Percentiles rank a stretch among this genome's conserved stretches.
These are phyloP conservation scores for Umbelopsis isabellina DNA, from an alignment of 192 early-diverging fungal genomes.

Conservation along the genomic window DNA sequence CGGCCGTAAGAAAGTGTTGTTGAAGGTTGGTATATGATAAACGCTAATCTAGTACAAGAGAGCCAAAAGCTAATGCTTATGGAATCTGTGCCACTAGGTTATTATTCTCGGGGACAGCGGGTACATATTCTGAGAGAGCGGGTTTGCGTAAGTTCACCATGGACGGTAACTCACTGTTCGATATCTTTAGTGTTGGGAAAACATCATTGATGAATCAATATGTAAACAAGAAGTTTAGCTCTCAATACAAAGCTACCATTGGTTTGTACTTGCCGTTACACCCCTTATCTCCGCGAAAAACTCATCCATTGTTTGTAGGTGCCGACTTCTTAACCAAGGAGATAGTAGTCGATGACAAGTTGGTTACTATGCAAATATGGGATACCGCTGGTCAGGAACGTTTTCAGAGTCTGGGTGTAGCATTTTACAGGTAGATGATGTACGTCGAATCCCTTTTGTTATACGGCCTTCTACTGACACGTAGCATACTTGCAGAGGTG, in stretches of 20 bases:
- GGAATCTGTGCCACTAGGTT: constrained; percentile 49
- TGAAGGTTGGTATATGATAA: constrained; percentile 45
- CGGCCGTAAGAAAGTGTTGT: constrained; percentile 50
- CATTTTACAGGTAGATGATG: constrained; percentile 71
- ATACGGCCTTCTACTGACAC: background rate
- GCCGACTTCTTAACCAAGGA: constrained; percentile 99
- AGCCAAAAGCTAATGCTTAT: background rate
- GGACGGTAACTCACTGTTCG: background rate
- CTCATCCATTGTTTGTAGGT: background rate
- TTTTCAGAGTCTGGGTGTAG: constrained; percentile 97
- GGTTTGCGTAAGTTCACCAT: background rate
- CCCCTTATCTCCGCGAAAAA: background rate
- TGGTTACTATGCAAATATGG: constrained; percentile 99
- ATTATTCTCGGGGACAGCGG: constrained; percentile 87
- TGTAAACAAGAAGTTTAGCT: constrained; percentile 95
- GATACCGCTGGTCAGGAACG: constrained; percentile 99
- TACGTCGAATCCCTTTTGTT: background rate
- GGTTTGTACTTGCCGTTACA: constrained; percentile 40
- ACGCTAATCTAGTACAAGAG: background rate
- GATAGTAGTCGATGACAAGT: constrained; percentile 87
- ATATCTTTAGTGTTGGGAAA: constrained; percentile 79
- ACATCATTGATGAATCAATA: constrained; percentile 99
- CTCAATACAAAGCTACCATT: constrained; percentile 99
- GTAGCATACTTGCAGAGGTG: constrained; percentile 62
- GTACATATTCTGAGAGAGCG: constrained; percentile 41